Conservation (phyloP, 805 yeast genomes). For the Monosporozyma servazzii region DNA sequence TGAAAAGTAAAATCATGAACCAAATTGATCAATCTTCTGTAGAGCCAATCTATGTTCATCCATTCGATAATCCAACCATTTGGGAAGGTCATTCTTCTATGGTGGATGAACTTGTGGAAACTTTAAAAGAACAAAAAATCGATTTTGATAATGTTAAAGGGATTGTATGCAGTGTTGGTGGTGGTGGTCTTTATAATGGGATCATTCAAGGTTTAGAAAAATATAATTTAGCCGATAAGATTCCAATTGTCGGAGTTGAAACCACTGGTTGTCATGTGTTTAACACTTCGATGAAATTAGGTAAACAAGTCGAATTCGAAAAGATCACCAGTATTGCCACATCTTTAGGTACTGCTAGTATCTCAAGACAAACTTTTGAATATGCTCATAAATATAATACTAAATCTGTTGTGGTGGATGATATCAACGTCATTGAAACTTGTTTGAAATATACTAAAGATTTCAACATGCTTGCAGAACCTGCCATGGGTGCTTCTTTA, state of each 20-base stretch:
- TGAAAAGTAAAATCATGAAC: constrained; percentile 27
- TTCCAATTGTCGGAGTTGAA: constrained; percentile 44
- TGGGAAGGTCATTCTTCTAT: constrained; percentile 48
- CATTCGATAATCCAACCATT: constrained; percentile 41
- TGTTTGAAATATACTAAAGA: constrained; percentile 43
- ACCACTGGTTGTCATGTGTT: constrained; percentile 57
- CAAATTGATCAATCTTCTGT: constrained; percentile 11
- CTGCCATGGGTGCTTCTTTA: constrained; percentile 67
- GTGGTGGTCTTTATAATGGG: constrained; percentile 51
- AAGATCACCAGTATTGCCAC: constrained; percentile 50
- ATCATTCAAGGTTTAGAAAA: constrained; percentile 37
- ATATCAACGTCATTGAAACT: constrained; percentile 46
- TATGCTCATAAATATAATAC: constrained; percentile 35
- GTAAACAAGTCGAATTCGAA: constrained; percentile 36
- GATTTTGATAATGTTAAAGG: constrained; percentile 31
- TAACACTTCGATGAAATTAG: constrained; percentile 39
- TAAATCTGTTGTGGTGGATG: constrained; percentile 38
- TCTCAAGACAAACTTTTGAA: constrained; percentile 42
- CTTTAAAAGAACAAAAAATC: constrained; percentile 17
- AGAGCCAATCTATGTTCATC: constrained; percentile 44
- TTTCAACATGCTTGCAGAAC: constrained; percentile 49
- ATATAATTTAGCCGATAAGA: constrained; percentile 28
- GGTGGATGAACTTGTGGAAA: constrained; percentile 36
- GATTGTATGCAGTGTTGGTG: constrained; percentile 47
- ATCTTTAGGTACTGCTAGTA: constrained; percentile 53